Evolutionary conservation across 768 basidiomycete species (phyloP), one percentile per base, ranked within the genome.

Genomic region (Tylopilus rubrobrunneus): DNA sequence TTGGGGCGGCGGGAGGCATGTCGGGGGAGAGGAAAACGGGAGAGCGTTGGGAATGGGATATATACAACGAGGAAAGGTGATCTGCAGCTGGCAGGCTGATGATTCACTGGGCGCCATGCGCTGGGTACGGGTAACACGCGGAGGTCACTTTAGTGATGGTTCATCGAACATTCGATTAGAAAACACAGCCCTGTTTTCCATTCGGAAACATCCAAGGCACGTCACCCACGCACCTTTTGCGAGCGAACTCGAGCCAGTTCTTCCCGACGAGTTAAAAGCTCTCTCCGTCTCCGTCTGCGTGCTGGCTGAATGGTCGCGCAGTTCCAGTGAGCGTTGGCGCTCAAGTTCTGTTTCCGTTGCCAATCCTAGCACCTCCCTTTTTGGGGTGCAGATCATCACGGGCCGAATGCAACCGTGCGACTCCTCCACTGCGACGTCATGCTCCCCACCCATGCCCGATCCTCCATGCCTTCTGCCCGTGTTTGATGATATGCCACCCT

Each of bases 151-250:
- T 29, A 48, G 37, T 39, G 21, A 36, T 31, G 31, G 31, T 27
- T n/a, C 7, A 36, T 27, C 8, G 67, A 67, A 68, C 57, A 39
- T 68, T 68, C 67, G 34, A 60, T 37, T 60, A 11, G 68, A 70
- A 68, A 14, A 63, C 66, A 67, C 66, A 67, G 66, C 66, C 66
- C 48, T 47, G 39, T 66, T 57, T 68, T 59, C 64, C 37, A 63
- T 48, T 31, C 40, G 34, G 54, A 58, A 64, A 48, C 42, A 7
- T 44, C 54, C 52, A 46, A 44, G 45, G 48, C 45, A 59, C 56
- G 36, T 36, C 59, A 46, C 59, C 56, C 44, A 47, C 56, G 27
- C 51, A 27, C 40, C 37, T 28, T 23, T 37, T 9, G 25, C 54
- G 25, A 39, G 25, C 42, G 23, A 8, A 31, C 29, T 1, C n/a